Base-by-base conservation (phyloP, 2,329 filamentous ascomycete genomes). In the Paradendryphiella salina region DNA sequence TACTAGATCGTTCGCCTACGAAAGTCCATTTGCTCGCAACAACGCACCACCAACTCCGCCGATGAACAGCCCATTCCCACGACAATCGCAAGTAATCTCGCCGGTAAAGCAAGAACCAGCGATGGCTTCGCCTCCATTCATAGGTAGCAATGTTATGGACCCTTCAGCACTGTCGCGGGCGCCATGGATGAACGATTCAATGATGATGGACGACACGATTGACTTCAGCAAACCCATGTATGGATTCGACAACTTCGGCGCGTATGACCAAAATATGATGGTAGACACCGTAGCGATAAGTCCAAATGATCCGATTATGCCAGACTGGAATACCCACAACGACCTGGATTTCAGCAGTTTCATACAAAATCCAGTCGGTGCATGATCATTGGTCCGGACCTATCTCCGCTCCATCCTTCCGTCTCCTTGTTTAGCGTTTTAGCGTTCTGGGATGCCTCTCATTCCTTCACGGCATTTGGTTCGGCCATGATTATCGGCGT, bases 341-440 rank as follows among this genome's bases (percentile, higher is more conserved):
- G 71, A 73, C 23, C 39, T 73, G 44, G 71, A 73, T 35, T 72
- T 73, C 54, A 71, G 51, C 57, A 70, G 53, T 41, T 73, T 72
- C 60, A 67, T 73, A 53, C 59, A 70, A 46, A 71, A 71, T 54
- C 67, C 65, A 28, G 61, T 70, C 9, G 64, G 63, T 39, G 66
- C 66, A 49, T 72, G 57, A 68, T 56, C 48, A 67, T 59, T 57
- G 48, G 56, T 38, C 44, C 53, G 46, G 46, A 33, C 32, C 47
- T 40, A 35, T 57, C 50, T 56, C 52, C 49, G 60, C 57, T 44
- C 57, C 7, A 58, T 49, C 53, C 57, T 39, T 54, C 63, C 56
- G 38, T 52, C 42, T 54, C 52, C 61, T 60, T 54, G 44, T 69
- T 56, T 60, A 65, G 69, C 69, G 68, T 70, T 72, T 50, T 63